phyloP scores from a whole-genome alignment of 495 filamentous ascomycete genomes.

The Xanthoparmelia taractica region DNA sequence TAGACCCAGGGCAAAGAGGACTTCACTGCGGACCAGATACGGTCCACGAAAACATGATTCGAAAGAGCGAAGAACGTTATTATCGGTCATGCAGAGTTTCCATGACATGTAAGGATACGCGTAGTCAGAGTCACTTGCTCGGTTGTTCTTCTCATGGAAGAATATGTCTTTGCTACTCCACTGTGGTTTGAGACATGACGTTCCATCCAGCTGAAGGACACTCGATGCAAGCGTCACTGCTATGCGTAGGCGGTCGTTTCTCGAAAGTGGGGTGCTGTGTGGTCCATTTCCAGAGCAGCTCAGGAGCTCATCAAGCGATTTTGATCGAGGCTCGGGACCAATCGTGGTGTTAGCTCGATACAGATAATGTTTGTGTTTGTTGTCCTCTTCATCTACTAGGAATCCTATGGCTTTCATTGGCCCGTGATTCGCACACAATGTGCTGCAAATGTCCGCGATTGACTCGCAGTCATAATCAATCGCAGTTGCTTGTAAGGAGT shows the following conservation, averaged over 20 bases:
- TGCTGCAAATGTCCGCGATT: constrained; percentile 10
- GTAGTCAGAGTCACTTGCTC: neutral
- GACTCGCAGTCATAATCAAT: neutral
- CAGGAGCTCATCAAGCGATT: constrained; percentile 13
- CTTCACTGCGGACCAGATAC: constrained; percentile 25
- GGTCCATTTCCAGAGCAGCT: neutral
- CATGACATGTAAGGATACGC: constrained; percentile 14
- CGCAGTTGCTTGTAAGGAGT: neutral
- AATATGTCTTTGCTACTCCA: constrained; percentile 31
- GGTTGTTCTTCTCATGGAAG: constrained; percentile 17
- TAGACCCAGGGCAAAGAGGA: constrained; percentile 31
- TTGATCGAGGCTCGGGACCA: constrained; percentile 1
- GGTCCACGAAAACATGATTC: too few relatives aligned
- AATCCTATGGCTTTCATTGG: constrained; percentile 6
- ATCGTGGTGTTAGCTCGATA: neutral
- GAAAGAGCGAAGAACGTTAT: neutral
- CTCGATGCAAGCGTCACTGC: constrained; percentile 33
- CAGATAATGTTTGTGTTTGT: constrained; percentile 6
- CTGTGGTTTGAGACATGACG: constrained; percentile 30
- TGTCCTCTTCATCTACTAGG: constrained; percentile 5
- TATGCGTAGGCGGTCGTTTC: constrained; percentile 29
- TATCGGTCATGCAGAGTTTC: constrained; percentile 1
- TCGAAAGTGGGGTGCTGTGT: constrained; percentile 11
- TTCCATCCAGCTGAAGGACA: constrained; percentile 33
- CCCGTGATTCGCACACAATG: constrained; percentile 2